Evolutionary conservation across 75 land plant species (phyloP), one percentile per base, ranked within the genome.

Genomic region (Pinus taeda): DNA sequence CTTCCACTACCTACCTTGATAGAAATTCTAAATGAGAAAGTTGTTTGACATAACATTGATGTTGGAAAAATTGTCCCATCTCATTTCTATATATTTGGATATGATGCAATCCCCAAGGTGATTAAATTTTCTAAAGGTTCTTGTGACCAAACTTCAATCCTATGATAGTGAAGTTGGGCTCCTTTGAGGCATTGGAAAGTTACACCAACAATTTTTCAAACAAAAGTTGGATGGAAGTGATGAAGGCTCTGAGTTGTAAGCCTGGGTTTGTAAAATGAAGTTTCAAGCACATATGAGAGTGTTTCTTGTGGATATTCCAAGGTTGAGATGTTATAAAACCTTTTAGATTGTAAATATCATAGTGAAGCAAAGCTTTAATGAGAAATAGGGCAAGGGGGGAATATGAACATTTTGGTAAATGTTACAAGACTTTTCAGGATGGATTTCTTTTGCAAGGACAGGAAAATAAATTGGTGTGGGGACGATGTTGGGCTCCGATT

Each of bases 71-170:
- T 95, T 57, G 80, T 94, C 76, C 93, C 91, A 24, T 84, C 96
- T 8, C 84, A 93, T 36, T 95, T 91, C 71, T 92, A 95, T 56
- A 60, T 89, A 22, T 95, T 95, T 76, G 96, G 96, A 20, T 91
- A 93, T 21, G 98, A 93, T 80, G 83, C 94, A 1, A 93, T 94
- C 83, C 97, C 96, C 59, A 91, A 94, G 77, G 93, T 95, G 80
- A 95, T 93, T 90, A 91, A 89, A 77, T 95, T 93, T 83, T 92
- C 90, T 81, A 93, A 93, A 70, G 88, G 3, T 95, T 30, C 72
- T 92, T 5, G 0, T 94, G 37, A 58, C 85, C 78, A 89, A 92
- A 76, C 87, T 93, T 20, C 87, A 93, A 57, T 78, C 64, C 4
- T 74, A 78, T 42, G 87, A 80, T 12, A 87, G 81, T 3, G 79